phyloP scores from a whole-genome alignment of 225 moss, liverwort and hornwort genomes.

The Straminergon stramineum region DNA sequence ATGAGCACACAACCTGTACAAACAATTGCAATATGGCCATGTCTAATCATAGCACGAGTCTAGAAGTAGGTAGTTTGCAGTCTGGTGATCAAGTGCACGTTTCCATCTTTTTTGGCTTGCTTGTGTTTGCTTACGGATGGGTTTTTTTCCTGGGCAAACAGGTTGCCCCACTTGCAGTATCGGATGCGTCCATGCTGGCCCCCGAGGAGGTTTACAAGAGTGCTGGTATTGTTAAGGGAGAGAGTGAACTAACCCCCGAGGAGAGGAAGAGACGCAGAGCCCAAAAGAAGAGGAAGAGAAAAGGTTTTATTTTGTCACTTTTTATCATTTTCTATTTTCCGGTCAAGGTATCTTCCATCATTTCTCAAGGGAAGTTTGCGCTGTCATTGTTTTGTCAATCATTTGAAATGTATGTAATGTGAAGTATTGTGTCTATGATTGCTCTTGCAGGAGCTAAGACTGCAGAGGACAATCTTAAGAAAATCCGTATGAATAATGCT shows the following conservation, averaged over 20 bases:
- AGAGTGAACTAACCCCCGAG: constrained; percentile 72
- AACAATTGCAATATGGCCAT: neutral
- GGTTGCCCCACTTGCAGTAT: constrained; percentile 84
- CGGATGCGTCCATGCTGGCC: constrained; percentile 93
- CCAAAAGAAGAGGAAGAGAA: constrained; percentile 82
- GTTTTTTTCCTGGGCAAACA: constrained; percentile 4
- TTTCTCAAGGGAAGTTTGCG: neutral
- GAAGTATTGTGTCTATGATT: neutral
- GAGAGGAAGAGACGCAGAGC: constrained; percentile 87
- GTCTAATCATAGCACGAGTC: neutral
- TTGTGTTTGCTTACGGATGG: neutral
- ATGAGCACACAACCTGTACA: neutral
- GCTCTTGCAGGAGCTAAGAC: constrained; percentile 32
- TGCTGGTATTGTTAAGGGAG: constrained; percentile 63
- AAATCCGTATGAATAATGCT: constrained; percentile 12
- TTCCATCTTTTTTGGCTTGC: neutral
- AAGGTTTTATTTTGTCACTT: constrained; percentile 28
- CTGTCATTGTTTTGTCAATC: neutral
- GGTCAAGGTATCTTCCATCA: neutral
- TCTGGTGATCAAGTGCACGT: neutral
- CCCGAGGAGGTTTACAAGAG: constrained; percentile 94
- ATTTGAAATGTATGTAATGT: neutral
- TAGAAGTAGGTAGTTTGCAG: neutral
- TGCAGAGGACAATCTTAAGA: constrained; percentile 33
- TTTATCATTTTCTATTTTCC: neutral